These are phyloP conservation scores for Blastocystis hominis DNA, from an alignment of 352 stramenopile genomes.

Conservation along the genomic window DNA sequence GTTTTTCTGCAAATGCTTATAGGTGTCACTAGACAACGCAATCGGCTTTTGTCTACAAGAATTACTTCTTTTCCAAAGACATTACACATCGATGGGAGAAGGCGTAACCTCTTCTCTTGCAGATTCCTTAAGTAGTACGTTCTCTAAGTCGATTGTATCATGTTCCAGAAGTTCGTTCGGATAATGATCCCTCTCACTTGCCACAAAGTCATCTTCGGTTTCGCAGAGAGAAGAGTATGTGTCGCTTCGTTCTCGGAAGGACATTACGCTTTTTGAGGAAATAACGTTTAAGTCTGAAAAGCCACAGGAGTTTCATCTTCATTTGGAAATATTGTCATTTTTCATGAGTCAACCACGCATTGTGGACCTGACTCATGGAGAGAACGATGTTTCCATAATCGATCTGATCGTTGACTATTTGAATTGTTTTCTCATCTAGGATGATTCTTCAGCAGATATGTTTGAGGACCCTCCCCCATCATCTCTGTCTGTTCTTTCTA, in stretches of 20 bases:
- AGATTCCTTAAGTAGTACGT: neutral
- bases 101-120: neutral
- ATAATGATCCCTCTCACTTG: neutral
- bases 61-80: neutral
- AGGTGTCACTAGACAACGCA: neutral
- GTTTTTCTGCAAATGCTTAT: neutral
- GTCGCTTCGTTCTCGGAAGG: conserved; percentile 8
- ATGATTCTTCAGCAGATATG: neutral
- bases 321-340: neutral
- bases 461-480: neutral
- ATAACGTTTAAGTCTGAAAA: neutral
- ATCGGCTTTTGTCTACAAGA: neutral
- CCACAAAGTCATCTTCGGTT: neutral
- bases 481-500: neutral
- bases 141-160: neutral
- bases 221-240: conserved; percentile 50
- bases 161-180: neutral
- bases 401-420: neutral
- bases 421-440: neutral
- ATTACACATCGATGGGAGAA: neutral
- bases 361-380: neutral
- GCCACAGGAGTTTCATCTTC: neutral
- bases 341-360: neutral
- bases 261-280: too few relatives aligned
- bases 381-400: neutral